Evolutionary conservation across 805 yeast species (phyloP).

Genomic region (Ascoidea rubescens): DNA sequence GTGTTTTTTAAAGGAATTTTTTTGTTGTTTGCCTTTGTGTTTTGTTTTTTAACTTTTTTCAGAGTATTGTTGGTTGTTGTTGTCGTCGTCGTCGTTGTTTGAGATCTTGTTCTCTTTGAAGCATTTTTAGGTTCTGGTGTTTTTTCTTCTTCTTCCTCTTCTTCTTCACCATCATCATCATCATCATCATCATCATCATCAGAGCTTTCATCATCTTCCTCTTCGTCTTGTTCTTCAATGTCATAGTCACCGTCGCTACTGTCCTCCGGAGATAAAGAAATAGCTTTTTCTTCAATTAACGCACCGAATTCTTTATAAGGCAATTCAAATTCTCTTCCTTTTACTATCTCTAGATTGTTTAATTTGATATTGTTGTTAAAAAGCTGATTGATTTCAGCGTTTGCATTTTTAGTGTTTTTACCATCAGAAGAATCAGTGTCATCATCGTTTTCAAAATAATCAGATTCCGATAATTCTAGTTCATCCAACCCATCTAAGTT

Average conservation of each 20-base stretch:
- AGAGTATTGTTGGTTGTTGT: too few species aligned
- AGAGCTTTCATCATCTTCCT: background rate
- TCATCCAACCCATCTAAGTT: constrained; percentile 45
- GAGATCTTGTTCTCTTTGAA: too few species aligned
- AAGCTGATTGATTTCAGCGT: constrained; percentile 1
- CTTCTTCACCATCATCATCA: constrained; percentile 12
- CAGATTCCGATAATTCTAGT: constrained; percentile 24
- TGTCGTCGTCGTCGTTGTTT: too few species aligned
- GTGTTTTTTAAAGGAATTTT: too few species aligned
- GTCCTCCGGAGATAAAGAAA: background rate
- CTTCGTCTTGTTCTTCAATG: background rate
- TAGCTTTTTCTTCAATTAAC: background rate
- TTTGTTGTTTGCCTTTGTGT: too few species aligned
- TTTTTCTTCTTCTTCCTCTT: constrained; percentile 8
- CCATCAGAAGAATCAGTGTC: constrained; percentile 17
- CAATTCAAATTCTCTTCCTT: background rate
- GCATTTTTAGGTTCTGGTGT: too few species aligned
- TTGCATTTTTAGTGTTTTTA: constrained; percentile 1
- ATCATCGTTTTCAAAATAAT: constrained; percentile 12
- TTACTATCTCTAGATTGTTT: background rate
- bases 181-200: background rate
- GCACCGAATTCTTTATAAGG: background rate
- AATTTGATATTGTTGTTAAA: too few species aligned
- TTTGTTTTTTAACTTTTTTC: too few species aligned
- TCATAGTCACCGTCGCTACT: background rate